Base-by-base conservation (phyloP, 495 filamentous ascomycete genomes). In the Aspergillus leporis region DNA sequence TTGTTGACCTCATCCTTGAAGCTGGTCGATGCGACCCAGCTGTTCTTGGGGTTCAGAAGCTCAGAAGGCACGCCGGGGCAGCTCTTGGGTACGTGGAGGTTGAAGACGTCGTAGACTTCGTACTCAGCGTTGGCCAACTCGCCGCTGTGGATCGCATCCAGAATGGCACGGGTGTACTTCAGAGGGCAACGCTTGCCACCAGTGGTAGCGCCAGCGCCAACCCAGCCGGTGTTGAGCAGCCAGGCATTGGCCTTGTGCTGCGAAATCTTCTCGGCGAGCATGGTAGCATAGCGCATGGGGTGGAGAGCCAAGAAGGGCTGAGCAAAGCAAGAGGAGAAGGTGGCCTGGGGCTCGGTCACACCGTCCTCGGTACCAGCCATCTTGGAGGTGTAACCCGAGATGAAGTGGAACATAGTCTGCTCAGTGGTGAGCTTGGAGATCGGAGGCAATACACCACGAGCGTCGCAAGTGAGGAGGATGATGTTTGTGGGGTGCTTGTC, bases 331-430 rank as follows among this genome's bases (percentile, higher is more conserved):
- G 93, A 96, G 18, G 92, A 97, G 89, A 98, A 98, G 66, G 94
- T 98, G 3, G 94, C 94, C 79, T 96, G 90, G 64, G 94, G 94
- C 81, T 98, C 94, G 16, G 90, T 91, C 53, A 98, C 85, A 74
- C 94, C 94, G 53, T 97, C 90, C 79, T 98, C 94, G 48, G 94
- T 98, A 69, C 94, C 94, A 61, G 93, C 95, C 95, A 98, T 98
- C 88, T 98, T 98, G 68, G 95, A 98, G 56, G 94, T 98, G 83
- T 98, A 98, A 69, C 94, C 94, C 19, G 90, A 94, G 76, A 98
- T 98, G 85, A 98, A 98, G 85, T 98, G 94, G 86, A 97, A 98
- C 93, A 98, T 98, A 70, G 91, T 96, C 79, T 98, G 94, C 68
- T 92, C 90, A 65, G 88, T 85, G 81, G 88, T 89, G 70, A 98